Base-by-base conservation (phyloP, 306 rosid species). In the Vachellia collinsii region DNA sequence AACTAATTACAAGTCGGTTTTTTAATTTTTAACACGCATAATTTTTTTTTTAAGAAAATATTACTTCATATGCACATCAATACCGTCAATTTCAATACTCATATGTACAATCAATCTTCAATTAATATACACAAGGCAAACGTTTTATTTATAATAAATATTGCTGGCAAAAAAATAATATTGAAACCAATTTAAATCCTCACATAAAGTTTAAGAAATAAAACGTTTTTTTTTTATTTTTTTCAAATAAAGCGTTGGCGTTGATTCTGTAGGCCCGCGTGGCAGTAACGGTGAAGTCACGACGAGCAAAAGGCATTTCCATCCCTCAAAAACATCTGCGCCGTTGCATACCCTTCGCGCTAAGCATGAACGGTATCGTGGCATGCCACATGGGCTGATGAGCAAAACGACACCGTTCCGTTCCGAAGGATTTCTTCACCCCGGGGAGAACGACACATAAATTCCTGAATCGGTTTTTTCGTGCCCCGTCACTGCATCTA, bases 221-320 rank as follows among this genome's bases (percentile, higher is more conserved):
- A 48, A 46, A 50, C 56, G 14, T n/a, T 6, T 8, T 51, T 6
- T 16, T 51, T n/a, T n/a, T n/a, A n/a, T n/a, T n/a, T n/a, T n/a
- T n/a, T 16, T 51, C 1, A 3, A 11, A 46, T 46, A 11, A 11
- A 46, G 50, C 14, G 53, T 12, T 12, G 56, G n/a, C 1, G n/a
- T 50, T 50, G n/a, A 16, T 50, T 2, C 4, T 20, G 68, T 62
- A 64, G 61, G 48, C 20, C 50, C 19, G 48, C 39, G 13, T 51
- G 22, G 70, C 82, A 66, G 72, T 79, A 86, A 78, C 84, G 87
- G 83, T 8, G 84, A 85, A 79, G 79, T 79, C 75, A 88, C 78
- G 80, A 74, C 86, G 10, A 61, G 25, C 85, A 82, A 36, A 70
- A 11, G 37, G 56, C 77, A 64, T 17, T 50, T 11, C 54, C 63